Conservation (phyloP, 257 asterid species). For the Striga asiatica region DNA sequence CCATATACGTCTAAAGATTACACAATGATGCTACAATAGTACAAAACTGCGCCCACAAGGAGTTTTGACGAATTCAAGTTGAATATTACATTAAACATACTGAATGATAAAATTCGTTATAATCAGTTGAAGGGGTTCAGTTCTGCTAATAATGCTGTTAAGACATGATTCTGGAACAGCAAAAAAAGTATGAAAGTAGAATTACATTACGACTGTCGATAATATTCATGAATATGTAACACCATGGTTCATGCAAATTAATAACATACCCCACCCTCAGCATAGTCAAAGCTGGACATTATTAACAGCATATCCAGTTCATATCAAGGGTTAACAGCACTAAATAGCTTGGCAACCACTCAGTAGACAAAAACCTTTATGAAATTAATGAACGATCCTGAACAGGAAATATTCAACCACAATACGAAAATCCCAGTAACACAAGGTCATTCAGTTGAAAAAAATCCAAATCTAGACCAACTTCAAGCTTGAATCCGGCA, state of each 20-base stretch:
- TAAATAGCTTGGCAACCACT: background rate
- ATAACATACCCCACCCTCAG: background rate
- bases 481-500: conserved; percentile 15
- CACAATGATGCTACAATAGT: conserved; percentile 4
- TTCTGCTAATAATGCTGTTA: background rate
- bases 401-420: background rate
- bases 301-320: conserved; percentile 7
- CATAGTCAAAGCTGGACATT: background rate
- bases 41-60: too few relatives aligned
- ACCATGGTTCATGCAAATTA: background rate
- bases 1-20: background rate
- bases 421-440: background rate
- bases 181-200: background rate
- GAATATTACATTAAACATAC: conserved; percentile 3
- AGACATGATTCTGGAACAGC: background rate
- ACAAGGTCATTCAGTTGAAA: conserved; percentile 1
- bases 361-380: too few relatives aligned
- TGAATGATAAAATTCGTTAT: too few relatives aligned
- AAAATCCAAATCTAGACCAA: conserved; percentile 20
- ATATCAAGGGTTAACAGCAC: background rate
- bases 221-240: conserved; percentile 1
- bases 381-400: background rate
- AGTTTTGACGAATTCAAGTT: background rate
- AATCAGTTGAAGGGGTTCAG: background rate
- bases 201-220: too few relatives aligned